phyloP scores from a whole-genome alignment of 768 basidiomycete species.

The Podaxis sp. region DNA sequence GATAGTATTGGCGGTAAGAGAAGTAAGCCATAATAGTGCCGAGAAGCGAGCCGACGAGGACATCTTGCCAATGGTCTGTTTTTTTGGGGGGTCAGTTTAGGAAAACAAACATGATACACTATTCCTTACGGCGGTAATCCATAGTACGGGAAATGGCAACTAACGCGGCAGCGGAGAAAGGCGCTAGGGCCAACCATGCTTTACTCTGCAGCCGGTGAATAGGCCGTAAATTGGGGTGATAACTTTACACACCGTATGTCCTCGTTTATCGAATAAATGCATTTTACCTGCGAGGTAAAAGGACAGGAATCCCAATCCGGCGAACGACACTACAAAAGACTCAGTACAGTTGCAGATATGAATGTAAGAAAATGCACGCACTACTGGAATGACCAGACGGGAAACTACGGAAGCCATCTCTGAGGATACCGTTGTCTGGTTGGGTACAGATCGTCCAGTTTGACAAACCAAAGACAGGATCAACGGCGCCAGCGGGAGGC shows the following conservation, averaged over 20 bases:
- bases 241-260: constrained; percentile 52
- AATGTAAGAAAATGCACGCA: constrained; percentile 33
- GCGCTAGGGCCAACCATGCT: constrained; percentile 80
- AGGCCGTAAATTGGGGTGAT: constrained; percentile 7
- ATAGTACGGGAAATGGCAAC: constrained; percentile 87
- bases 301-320: constrained; percentile 85
- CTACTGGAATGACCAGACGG: constrained; percentile 89
- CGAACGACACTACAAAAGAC: constrained; percentile 72
- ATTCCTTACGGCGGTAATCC: constrained; percentile 78
- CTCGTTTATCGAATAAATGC: constrained; percentile 82
- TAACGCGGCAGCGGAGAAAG: constrained; percentile 73
- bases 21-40: constrained; percentile 74
- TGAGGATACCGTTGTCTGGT: constrained; percentile 50
- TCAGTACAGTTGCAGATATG: constrained; percentile 8
- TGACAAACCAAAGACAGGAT: constrained; percentile 72
- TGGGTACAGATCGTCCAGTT: constrained; percentile 81
- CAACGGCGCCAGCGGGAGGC: constrained; percentile 58
- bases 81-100: neutral
- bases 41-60: constrained; percentile 73
- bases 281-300: constrained; percentile 92
- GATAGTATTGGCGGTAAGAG: constrained; percentile 82
- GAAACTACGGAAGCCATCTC: constrained; percentile 91
- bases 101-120: neutral
- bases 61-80: constrained; percentile 84
- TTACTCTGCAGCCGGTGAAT: constrained; percentile 46